Percentiles rank a stretch among this genome's conserved stretches.
phyloP scores from a whole-genome alignment of 768 basidiomycete genomes.

The Tylopilus intermedius region DNA sequence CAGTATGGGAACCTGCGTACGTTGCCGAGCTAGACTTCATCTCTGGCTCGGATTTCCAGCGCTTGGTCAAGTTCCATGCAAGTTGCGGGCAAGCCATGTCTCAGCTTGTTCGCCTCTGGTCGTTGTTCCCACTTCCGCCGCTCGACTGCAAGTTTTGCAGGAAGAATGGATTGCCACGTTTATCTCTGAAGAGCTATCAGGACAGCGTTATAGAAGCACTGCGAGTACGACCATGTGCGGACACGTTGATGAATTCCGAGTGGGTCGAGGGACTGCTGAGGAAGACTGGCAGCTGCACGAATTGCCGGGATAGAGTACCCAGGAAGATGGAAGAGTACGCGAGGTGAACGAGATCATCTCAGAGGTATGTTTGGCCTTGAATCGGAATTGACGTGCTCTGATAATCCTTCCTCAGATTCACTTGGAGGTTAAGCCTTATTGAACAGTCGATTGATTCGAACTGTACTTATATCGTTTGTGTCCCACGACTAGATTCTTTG shows the following conservation, averaged over 20 bases:
- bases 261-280: constrained; percentile 30
- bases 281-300: constrained; percentile 28
- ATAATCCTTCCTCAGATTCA: constrained; percentile 16
- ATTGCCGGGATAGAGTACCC: constrained; percentile 28
- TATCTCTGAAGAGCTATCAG: constrained; percentile 29
- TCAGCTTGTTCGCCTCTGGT: constrained; percentile 30
- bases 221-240: constrained; percentile 30
- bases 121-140: constrained; percentile 27
- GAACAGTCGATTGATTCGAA: constrained; percentile 1
- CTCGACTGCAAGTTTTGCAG: constrained; percentile 33
- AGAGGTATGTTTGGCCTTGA: constrained; percentile 17
- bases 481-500: not conserved
- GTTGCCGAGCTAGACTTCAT: constrained; percentile 35
- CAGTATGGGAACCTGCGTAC: constrained; percentile 31
- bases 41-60: constrained; percentile 34
- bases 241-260: constrained; percentile 27
- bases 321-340: constrained; percentile 28
- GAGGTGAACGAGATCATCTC: constrained; percentile 27
- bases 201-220: constrained; percentile 31
- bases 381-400: not conserved
- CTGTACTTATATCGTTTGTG: no score
- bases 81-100: constrained; percentile 32
- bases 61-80: constrained; percentile 33
- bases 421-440: constrained; percentile 28
- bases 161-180: constrained; percentile 32